These are phyloP conservation scores for Nannochloropsis gaditana DNA, from an alignment of 108 stramenopile species.

Conservation along the genomic window DNA sequence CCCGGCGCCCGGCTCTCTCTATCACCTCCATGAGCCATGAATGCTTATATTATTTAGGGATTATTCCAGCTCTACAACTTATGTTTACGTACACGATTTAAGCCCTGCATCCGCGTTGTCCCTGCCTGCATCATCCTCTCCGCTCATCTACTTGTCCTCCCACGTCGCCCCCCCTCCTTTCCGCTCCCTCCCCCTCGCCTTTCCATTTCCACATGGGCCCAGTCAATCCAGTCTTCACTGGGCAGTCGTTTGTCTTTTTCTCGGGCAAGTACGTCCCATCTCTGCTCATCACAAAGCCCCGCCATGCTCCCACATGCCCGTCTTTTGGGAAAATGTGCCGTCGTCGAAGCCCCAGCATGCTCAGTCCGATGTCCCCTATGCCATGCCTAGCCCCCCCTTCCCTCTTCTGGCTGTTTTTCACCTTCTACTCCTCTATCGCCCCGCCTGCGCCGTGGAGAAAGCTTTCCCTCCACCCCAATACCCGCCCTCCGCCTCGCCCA, in stretches of 20 bases:
- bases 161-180: background rate
- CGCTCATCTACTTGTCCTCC: background rate
- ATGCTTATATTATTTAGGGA: background rate
- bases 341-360: background rate
- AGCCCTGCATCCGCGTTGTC: background rate
- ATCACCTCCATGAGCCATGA: background rate
- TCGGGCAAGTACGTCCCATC: background rate
- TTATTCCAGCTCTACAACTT: constrained; percentile 10
- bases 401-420: background rate
- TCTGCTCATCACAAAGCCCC: background rate
- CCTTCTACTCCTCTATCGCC: background rate
- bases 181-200: background rate
- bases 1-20: background rate
- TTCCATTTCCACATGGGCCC: background rate
- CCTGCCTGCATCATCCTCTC: background rate
- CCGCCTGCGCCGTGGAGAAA: background rate
- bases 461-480: background rate
- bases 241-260: background rate
- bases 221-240: background rate
- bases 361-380: background rate
- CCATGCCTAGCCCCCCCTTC: background rate
- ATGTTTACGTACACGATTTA: constrained; percentile 10
- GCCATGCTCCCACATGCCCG: background rate
- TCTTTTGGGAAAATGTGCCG: background rate
- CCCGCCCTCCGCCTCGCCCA: background rate